These are phyloP conservation scores for Pyrenochaeta sp. DNA, from an alignment of 2,329 filamentous ascomycete species.

Conservation along the genomic window DNA sequence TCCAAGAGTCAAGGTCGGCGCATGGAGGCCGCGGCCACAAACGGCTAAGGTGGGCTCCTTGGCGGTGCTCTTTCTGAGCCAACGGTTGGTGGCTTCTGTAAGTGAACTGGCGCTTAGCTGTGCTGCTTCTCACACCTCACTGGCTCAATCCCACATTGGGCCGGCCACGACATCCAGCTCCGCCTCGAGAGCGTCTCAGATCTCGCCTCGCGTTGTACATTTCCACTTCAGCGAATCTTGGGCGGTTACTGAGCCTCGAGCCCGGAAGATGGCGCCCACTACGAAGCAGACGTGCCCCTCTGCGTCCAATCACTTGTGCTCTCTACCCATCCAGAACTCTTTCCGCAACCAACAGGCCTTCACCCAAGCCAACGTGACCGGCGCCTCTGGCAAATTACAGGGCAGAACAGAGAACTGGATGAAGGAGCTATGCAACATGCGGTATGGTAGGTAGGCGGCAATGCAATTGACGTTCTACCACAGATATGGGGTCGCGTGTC, in stretches of 20 bases:
- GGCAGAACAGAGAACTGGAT: constrained; percentile 17
- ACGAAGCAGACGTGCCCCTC: constrained; percentile 31
- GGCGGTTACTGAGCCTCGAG: constrained; percentile 46
- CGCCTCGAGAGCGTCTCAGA: constrained; percentile 47
- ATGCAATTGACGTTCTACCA: constrained; percentile 26
- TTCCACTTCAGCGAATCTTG: constrained; percentile 45
- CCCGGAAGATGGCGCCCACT: constrained; percentile 44
- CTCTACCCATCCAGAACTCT: constrained; percentile 28
- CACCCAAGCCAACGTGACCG: constrained; percentile 34
- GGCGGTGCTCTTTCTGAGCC: constrained; percentile 8
- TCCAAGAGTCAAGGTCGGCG: constrained; percentile 9
- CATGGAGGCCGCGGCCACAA: constrained; percentile 13
- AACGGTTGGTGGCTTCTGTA: constrained; percentile 32
- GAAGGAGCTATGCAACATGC: constrained; percentile 34
- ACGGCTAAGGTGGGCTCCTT: constrained; percentile 15
- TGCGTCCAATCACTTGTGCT: constrained; percentile 45
- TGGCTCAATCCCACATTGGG: constrained; percentile 35
- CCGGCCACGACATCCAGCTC: constrained; percentile 40
- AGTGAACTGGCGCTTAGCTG: constrained; percentile 33
- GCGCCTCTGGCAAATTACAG: constrained; percentile 38
- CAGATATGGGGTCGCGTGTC: constrained; percentile 38
- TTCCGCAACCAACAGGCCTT: constrained; percentile 33
- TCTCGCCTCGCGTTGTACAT: constrained; percentile 44
- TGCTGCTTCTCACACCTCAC: constrained; percentile 29
- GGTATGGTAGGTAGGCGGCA: constrained; percentile 38